Conservation (phyloP, 2,329 filamentous ascomycete genomes). For the Sporothrix globosa region DNA sequence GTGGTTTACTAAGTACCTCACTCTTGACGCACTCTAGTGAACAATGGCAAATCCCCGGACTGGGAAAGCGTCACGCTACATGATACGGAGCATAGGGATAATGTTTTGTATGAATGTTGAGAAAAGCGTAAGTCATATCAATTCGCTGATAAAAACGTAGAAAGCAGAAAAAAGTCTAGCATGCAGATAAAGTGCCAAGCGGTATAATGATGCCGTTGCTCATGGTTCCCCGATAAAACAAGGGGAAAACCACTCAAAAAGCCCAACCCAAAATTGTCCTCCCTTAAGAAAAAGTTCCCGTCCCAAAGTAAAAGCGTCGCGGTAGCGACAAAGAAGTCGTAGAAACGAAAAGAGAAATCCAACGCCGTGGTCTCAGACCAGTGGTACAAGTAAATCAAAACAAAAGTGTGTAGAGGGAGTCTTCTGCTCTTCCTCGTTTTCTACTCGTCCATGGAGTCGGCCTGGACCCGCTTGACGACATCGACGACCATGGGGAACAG, state of each 20-base stretch:
- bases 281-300: not conserved
- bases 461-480: constrained; percentile 82
- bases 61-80: not conserved
- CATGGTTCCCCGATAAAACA: not conserved
- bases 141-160: not conserved
- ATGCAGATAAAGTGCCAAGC: not conserved
- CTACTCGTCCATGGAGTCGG: constrained; percentile 47
- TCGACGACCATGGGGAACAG: constrained; percentile 75
- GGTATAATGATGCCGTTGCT: constrained; percentile 25
- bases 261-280: not conserved
- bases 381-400: not conserved
- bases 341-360: not conserved
- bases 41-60: not conserved
- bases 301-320: constrained; percentile 7
- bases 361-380: constrained; percentile 23
- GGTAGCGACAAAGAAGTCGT: not conserved
- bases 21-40: not conserved
- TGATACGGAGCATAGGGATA: not conserved
- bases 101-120: not conserved
- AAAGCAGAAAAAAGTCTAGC: not conserved
- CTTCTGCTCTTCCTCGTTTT: not conserved
- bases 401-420: not conserved
- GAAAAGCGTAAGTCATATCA: constrained; percentile 1
- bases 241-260: not conserved
- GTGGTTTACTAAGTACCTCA: constrained; percentile 4